Base-by-base conservation (phyloP, 805 yeast genomes). In the Starmerella floricola region DNA sequence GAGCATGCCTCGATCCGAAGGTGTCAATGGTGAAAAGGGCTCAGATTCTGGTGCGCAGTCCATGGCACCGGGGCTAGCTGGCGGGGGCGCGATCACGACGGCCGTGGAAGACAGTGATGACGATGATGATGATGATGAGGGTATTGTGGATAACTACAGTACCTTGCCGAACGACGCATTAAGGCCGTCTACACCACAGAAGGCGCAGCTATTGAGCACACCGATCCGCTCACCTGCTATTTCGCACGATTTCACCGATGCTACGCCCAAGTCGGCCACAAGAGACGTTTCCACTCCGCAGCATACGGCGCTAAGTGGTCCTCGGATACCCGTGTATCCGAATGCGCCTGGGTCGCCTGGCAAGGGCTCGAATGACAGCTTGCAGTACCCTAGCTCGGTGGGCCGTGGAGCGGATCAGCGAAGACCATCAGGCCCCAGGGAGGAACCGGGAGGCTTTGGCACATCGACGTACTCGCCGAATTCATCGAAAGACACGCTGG, bases 151-250 rank as follows among this genome's bases (percentile, higher is more conserved):
- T 23, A 10, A 23, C 10, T 23, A 23, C 10, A 6, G 10, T 8
- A 23, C 26, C 10, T 23, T 8, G 10, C 8, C 21, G 16, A 32
- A 13, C 4, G 4, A 28, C 35, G 27, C 8, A 31, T 8, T 11
- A 15, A 19, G 18, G n/a, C 34, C 34, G 31, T 4, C 27, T 11
- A 13, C 28, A 3, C 13, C 29, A 19, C 26, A 6, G 26, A 10
- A 6, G 6, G 49, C 51, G 3, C 45, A 45, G 38, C 41, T 48
- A 19, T 31, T 48, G n/a, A 38, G 36, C 31, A 48, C 51, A 2
- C 51, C 51, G n/a, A 34, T 36, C 16, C 47, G 45, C 28, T 42
- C 47, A 8, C 51, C 51, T 3, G 47, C 37, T 27, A 20, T 45
- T 6, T 31, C 42, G 24, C 31, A 31, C 10, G 26, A 23, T 23